Conservation (phyloP, 1,284 basidiomycete species). For the Amylostereum areolatum region DNA sequence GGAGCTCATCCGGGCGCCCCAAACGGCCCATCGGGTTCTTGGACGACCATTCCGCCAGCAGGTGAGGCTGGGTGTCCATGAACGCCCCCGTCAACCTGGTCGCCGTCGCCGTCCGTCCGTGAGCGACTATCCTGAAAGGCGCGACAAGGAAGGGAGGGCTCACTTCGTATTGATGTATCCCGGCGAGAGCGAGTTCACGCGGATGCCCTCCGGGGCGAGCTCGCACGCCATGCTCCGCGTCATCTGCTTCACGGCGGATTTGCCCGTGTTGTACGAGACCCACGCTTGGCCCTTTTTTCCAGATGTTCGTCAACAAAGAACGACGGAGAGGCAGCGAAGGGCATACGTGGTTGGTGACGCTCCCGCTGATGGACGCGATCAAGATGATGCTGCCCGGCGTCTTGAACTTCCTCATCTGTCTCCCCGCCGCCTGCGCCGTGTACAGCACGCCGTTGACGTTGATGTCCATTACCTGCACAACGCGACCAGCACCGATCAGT, state of each 20-base stretch:
- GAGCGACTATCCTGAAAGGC: background rate
- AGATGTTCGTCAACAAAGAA: background rate
- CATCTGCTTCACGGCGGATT: slow-evolving; percentile 37
- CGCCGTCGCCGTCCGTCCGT: background rate
- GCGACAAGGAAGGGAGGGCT: background rate
- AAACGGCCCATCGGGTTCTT: slow-evolving; percentile 33
- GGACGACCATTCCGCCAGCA: slow-evolving; percentile 27
- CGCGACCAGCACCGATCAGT: background rate
- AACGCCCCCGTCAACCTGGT: slow-evolving; percentile 28
- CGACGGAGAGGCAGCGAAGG: background rate
- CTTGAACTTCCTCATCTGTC: slow-evolving; percentile 30
- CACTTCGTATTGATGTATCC: slow-evolving; percentile 18
- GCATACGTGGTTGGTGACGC: slow-evolving; percentile 5
- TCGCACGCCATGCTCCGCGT: slow-evolving; percentile 37
- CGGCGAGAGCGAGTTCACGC: slow-evolving; percentile 24
- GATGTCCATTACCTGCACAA: slow-evolving; percentile 28
- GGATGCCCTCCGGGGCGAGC: slow-evolving; percentile 32
- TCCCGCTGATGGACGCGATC: slow-evolving; percentile 43
- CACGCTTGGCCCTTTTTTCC: slow-evolving; percentile 14
- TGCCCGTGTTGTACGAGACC: slow-evolving; percentile 35
- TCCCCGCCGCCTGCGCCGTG: slow-evolving; percentile 34
- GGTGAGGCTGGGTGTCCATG: slow-evolving; percentile 27
- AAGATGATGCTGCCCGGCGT: slow-evolving; percentile 39
- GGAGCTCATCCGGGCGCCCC: slow-evolving; percentile 33
- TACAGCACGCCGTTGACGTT: slow-evolving; percentile 39